Evolutionary conservation across 2,329 filamentous ascomycete genomes (phyloP).

Genomic region (Ceratocystis colombiana): DNA sequence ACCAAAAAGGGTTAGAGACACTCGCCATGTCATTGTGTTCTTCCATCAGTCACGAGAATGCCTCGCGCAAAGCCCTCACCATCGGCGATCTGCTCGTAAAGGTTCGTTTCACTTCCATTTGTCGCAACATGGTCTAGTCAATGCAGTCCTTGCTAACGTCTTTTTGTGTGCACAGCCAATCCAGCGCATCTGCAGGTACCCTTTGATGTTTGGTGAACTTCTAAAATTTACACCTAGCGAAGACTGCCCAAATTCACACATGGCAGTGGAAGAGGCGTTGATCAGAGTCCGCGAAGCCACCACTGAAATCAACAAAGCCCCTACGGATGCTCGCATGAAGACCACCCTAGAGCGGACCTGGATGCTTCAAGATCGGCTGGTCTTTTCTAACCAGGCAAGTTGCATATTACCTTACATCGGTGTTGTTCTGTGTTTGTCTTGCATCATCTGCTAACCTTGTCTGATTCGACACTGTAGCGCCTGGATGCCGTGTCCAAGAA

Average conservation of each 20-base stretch:
- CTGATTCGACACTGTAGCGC: conserved; percentile 32
- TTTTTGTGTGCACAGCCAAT: conserved; percentile 55
- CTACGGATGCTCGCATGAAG: conserved; percentile 61
- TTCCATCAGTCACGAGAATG: conserved; percentile 51
- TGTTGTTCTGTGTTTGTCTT: not conserved
- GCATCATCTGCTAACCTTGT: conserved; percentile 13
- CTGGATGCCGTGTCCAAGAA: conserved; percentile 47
- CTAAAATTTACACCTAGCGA: conserved; percentile 71
- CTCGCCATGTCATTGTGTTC: conserved; percentile 66
- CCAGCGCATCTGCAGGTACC: conserved; percentile 84
- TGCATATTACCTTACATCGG: not conserved
- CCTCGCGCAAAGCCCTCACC: conserved; percentile 64
- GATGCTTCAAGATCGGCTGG: conserved; percentile 70
- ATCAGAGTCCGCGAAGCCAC: conserved; percentile 64
- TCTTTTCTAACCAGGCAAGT: conserved; percentile 55
- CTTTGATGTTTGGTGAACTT: conserved; percentile 73
- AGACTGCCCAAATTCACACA: conserved; percentile 75
- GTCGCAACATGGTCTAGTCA: not conserved
- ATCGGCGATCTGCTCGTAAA: conserved; percentile 85
- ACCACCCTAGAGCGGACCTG: conserved; percentile 69
- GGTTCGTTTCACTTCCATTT: conserved; percentile 37
- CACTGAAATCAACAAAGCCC: conserved; percentile 72
- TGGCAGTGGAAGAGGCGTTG: conserved; percentile 65
- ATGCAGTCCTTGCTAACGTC: conserved; percentile 5
- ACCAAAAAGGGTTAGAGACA: conserved; percentile 76